Evolutionary conservation across 495 filamentous ascomycete genomes (phyloP), one percentile per base, ranked within the genome.

Genomic region (Umbilicaria muhlenbergii): DNA sequence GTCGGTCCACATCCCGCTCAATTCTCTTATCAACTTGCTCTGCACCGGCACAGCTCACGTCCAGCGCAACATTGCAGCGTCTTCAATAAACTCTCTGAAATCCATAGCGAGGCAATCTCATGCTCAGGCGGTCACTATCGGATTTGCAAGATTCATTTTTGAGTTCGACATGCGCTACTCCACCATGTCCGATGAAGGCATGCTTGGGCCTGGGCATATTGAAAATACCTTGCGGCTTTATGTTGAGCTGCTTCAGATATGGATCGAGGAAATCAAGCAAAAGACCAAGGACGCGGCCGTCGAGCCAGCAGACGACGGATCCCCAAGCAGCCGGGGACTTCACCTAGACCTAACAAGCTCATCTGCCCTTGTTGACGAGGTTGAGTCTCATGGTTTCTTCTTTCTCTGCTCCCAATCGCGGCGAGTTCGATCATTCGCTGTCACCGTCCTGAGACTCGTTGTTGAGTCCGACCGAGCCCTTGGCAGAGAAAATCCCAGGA

Each of bases 1-100:
- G 28, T 89, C 91, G 1, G 71, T 81, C 32, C 81, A 92, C 49
- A 88, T 94, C 38, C 84, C 86, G 1, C 89, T 95, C 58, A 94
- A 93, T 50, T 83, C 86, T 7, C 68, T 99, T 15, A 86, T 96
- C 64, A 96, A 94, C 52, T 74, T 98, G 2, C 71, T 98, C 4
- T 98, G 91, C 56, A 98, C 87, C 5, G 92, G 92, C 17, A 96
- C 91, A 12, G 91, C 92, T 35, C 91, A 98, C 62, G 82, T 96
- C 16, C 84, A 95, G 51, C 73, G 73, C 31, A 89, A 93, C 44
- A 94, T 98, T 51, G 92, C 92, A 0, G 74, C 71, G 18, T 95
- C 91, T 3, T 98, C 91, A 2, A 81, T 85, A 4, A 81, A 89
- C 52, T 94, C 91, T 10, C 61, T 98, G 3, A 95, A 94, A 60